Percentiles rank a stretch among this genome's conserved stretches.
These are phyloP conservation scores for Talinum fruticosum DNA, from an alignment of 148 eudicot species.

Conservation along the genomic window DNA sequence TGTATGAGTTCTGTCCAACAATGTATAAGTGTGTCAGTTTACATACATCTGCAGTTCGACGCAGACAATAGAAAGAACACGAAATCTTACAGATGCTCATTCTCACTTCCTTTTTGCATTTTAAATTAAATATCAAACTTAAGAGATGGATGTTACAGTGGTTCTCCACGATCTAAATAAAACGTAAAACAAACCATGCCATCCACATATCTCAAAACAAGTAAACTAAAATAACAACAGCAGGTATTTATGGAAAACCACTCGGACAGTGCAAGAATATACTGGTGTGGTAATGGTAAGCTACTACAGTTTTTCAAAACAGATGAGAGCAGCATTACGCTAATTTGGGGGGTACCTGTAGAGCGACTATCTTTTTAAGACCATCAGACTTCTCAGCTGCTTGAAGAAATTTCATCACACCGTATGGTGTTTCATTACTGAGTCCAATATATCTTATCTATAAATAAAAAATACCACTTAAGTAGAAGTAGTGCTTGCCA, in stretches of 20 bases:
- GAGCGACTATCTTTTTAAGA: conserved; percentile 54
- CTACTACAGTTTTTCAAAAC: too few relatives aligned
- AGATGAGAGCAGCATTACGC: background rate
- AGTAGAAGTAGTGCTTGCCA: background rate
- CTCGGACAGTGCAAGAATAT: too few relatives aligned
- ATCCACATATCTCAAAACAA: background rate
- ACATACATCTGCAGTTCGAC: background rate
- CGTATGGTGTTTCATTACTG: conserved; percentile 92
- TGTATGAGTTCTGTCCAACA: conserved; percentile 58
- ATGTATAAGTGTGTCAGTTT: conserved; percentile 11
- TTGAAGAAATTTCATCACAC: conserved; percentile 83
- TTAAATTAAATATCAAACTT: background rate
- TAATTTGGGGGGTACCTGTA: conserved; percentile 51
- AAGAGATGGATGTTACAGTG: background rate
- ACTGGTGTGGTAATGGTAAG: too few relatives aligned
- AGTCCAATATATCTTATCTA: conserved; percentile 86
- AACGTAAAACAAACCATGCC: background rate
- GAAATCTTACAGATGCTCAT: background rate
- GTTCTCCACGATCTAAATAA: background rate
- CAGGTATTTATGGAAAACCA: too few relatives aligned
- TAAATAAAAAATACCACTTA: conserved; percentile 18
- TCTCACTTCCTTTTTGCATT: background rate
- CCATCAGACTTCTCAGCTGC: conserved; percentile 34
- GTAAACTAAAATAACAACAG: background rate
- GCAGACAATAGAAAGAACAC: background rate